Conservation (phyloP, 768 basidiomycete genomes). For the Lactifluus echinatus region DNA sequence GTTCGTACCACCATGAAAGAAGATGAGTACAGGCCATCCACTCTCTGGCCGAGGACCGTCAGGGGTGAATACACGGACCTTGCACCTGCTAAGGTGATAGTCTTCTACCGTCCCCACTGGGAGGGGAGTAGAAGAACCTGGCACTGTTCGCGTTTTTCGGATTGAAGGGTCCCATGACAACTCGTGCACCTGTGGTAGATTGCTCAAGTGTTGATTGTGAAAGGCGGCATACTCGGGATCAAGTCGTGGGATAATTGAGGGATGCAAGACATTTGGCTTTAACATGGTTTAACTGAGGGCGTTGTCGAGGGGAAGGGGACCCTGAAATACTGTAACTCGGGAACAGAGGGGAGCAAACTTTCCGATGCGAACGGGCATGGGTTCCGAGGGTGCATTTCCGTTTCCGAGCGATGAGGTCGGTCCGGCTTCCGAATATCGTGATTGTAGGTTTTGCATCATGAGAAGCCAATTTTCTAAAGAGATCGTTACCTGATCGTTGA, state of each 20-base stretch:
- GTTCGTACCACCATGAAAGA: constrained; percentile 60
- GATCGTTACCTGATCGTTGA: not conserved
- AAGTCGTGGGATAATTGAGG: constrained; percentile 46
- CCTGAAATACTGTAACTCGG: no score
- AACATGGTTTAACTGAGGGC: constrained; percentile 8
- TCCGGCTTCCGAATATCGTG: constrained; percentile 2
- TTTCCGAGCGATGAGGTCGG: not conserved
- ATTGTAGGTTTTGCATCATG: not conserved
- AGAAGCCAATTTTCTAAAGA: not conserved
- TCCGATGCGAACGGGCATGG: not conserved
- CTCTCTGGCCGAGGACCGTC: constrained; percentile 37
- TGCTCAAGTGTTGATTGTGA: constrained; percentile 42
- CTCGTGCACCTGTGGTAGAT: constrained; percentile 43
- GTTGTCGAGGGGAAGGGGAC: not conserved
- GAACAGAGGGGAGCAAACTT: no score
- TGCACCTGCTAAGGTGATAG: constrained; percentile 41
- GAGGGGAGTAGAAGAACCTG: constrained; percentile 49
- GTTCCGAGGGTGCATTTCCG: not conserved
- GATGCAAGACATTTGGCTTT: constrained; percentile 48
- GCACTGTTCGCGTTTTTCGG: constrained; percentile 44
- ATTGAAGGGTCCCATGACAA: constrained; percentile 54
- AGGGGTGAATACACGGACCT: constrained; percentile 58
- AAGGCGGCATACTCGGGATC: constrained; percentile 62
- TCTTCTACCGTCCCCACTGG: constrained; percentile 49
- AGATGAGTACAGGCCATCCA: constrained; percentile 69